phyloP scores from a whole-genome alignment of 2,329 filamentous ascomycete genomes.

The Trichoderma polysporum region DNA sequence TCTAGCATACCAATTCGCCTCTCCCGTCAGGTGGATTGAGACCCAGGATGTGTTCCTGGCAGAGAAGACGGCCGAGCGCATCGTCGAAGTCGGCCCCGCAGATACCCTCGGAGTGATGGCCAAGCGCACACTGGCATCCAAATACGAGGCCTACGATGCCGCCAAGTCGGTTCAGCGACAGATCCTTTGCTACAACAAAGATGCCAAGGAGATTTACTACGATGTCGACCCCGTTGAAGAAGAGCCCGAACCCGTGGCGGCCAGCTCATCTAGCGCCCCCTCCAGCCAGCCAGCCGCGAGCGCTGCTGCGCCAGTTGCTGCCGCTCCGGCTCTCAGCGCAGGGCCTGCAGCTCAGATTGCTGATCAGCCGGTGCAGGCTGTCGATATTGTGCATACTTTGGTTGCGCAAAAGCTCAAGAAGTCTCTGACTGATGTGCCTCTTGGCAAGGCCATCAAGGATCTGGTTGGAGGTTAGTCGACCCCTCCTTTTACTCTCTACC shows the following conservation, averaged over 20 bases:
- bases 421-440: conserved; percentile 78
- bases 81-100: conserved; percentile 95
- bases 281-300: conserved; percentile 33
- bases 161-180: conserved; percentile 95
- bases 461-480: conserved; percentile 80
- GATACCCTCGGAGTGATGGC: conserved; percentile 98
- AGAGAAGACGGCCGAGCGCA: conserved; percentile 92
- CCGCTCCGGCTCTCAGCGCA: conserved; percentile 65
- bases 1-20: conserved; percentile 98
- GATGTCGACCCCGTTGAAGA: conserved; percentile 95
- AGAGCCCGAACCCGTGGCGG: conserved; percentile 65
- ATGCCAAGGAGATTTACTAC: conserved; percentile 99
- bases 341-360: conserved; percentile 85
- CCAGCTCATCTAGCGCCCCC: conserved; percentile 25
- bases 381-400: conserved; percentile 84
- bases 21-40: conserved; percentile 98
- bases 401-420: conserved; percentile 99
- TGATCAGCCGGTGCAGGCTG: conserved; percentile 81
- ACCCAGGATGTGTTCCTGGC: conserved; percentile 99
- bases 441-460: conserved; percentile 98
- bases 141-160: conserved; percentile 98
- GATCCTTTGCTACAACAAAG: conserved; percentile 99
- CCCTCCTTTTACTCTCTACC: background rate
- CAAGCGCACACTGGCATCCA: conserved; percentile 89
- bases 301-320: conserved; percentile 52